Conservation (phyloP, 2,329 filamentous ascomycete genomes). For the Aspergillus candidus region DNA sequence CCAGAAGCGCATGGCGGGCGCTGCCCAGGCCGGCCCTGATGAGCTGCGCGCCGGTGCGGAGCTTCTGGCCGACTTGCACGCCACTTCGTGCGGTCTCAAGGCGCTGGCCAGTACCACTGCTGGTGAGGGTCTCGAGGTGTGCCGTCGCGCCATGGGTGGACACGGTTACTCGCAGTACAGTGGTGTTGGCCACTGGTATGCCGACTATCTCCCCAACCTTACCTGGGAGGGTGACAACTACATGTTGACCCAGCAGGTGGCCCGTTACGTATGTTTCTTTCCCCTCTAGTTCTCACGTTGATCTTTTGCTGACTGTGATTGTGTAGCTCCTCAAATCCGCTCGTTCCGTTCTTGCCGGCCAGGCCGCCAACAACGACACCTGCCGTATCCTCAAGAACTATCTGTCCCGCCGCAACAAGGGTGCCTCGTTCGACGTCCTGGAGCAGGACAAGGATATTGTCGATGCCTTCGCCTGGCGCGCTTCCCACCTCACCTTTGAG, state of each 20-base stretch:
- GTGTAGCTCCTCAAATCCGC: conserved; percentile 63
- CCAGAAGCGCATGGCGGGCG: conserved; percentile 58
- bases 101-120: conserved; percentile 65
- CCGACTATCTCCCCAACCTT: conserved; percentile 65
- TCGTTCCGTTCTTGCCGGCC: conserved; percentile 60
- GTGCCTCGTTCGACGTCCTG: conserved; percentile 69
- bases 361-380: conserved; percentile 62
- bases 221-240: conserved; percentile 79
- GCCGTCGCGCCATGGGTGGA: conserved; percentile 68
- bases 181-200: conserved; percentile 69
- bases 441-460: conserved; percentile 64
- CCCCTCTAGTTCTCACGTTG: neutral
- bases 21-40: conserved; percentile 56
- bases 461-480: conserved; percentile 68
- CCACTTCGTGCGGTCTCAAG: conserved; percentile 70
- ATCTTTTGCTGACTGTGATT: neutral
- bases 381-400: conserved; percentile 60
- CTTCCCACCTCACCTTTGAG: conserved; percentile 68
- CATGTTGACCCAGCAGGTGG: conserved; percentile 75
- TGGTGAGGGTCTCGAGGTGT: conserved; percentile 68
- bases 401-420: conserved; percentile 60
- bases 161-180: conserved; percentile 71
- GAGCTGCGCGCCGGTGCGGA: conserved; percentile 61
- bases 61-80: conserved; percentile 66
- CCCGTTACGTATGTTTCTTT: conserved; percentile 53